A percentile compares a stretch with the other conserved stretches of the same genome.
Evolutionary conservation across 148 eudicot genomes (phyloP).

Genomic region (Salicornia ramosissima): DNA sequence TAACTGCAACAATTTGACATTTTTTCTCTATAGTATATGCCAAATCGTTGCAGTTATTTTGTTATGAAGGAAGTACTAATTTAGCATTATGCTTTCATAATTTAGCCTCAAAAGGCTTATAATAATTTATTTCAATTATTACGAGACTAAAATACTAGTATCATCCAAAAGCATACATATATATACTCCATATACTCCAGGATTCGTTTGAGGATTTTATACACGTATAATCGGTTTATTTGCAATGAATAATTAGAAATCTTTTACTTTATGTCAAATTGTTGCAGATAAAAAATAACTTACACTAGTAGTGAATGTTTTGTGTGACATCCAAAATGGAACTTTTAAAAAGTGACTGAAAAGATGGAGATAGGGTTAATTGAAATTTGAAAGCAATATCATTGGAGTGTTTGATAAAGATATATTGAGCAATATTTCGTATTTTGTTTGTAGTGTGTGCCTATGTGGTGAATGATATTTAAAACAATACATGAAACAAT

Average conservation of each 20-base stretch:
- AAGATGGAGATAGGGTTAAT: background rate
- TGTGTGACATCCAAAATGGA: background rate
- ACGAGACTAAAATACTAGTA: background rate
- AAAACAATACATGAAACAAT: no score
- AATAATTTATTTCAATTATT: background rate
- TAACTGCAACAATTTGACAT: no score
- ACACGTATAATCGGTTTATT: background rate
- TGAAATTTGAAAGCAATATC: no score
- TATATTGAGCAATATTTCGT: no score
- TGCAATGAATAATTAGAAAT: background rate
- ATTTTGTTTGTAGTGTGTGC: no score
- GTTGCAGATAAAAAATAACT: background rate
- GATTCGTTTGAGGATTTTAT: background rate
- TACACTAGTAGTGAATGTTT: background rate
- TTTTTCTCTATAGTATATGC: no score
- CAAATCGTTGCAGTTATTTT: no score
- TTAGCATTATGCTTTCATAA: background rate
- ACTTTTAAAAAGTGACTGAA: background rate
- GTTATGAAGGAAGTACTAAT: no score
- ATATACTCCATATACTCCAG: background rate
- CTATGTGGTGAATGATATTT: no score
- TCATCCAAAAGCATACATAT: background rate
- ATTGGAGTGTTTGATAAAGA: no score
- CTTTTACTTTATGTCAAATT: background rate
- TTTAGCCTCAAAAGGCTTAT: slow-evolving; percentile 1